These are phyloP conservation scores for Miscanthus sacchariflorus DNA, from an alignment of 202 grass and related monocot genomes.

Conservation along the genomic window DNA sequence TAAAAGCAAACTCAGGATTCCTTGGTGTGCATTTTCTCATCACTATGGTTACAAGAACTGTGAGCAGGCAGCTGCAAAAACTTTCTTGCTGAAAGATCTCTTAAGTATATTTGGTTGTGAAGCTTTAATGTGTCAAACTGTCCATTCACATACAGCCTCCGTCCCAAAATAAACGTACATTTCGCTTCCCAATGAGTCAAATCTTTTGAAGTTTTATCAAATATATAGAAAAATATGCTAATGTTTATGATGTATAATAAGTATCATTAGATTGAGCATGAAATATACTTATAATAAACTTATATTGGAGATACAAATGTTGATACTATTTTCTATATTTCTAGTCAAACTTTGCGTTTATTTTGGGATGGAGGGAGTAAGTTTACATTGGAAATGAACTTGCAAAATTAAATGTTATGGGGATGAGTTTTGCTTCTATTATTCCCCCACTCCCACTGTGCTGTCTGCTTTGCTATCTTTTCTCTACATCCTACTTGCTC, in stretches of 20 bases:
- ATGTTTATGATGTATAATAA: no score
- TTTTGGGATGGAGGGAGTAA: background rate
- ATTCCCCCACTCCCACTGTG: background rate
- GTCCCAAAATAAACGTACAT: no score
- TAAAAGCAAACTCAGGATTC: background rate
- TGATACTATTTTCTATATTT: no score
- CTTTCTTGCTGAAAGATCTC: background rate
- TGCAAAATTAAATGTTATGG: constrained; percentile 4
- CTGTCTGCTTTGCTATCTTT: background rate
- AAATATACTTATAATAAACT: no score
- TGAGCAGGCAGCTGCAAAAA: background rate
- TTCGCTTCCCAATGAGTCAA: no score
- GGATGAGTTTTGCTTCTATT: background rate
- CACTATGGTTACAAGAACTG: background rate
- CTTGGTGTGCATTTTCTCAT: background rate
- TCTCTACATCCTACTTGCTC: background rate
- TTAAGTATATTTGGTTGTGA: background rate
- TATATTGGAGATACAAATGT: no score
- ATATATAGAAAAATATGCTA: no score
- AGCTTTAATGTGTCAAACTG: background rate
- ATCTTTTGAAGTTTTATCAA: no score
- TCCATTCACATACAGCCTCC: background rate
- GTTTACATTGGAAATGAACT: background rate
- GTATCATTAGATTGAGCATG: no score
- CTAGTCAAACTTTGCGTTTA: no score